These are phyloP conservation scores for Hsuehochloa calcarea DNA, from an alignment of 176 grass and related monocot genomes.

Conservation along the genomic window DNA sequence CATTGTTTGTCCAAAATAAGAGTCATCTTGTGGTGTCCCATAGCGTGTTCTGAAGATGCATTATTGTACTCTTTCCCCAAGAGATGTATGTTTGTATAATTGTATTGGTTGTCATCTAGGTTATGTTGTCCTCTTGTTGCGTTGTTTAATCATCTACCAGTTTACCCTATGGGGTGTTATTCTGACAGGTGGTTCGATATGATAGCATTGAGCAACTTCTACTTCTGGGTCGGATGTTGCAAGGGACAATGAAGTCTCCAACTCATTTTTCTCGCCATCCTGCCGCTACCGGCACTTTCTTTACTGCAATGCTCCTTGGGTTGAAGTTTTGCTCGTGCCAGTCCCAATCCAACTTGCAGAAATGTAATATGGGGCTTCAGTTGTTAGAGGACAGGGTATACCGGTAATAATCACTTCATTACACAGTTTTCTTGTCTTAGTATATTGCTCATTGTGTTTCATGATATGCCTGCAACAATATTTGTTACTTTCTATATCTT, in stretches of 20 bases:
- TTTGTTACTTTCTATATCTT: conserved; percentile 9
- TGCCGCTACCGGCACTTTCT: conserved; percentile 88
- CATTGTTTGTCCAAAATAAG: neutral
- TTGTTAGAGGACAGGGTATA: conserved; percentile 94
- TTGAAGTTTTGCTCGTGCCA: conserved; percentile 95
- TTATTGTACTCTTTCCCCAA: neutral
- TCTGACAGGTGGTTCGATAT: conserved; percentile 80
- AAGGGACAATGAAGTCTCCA: conserved; percentile 97
- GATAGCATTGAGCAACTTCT: conserved; percentile 98
- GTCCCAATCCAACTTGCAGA: conserved; percentile 76
- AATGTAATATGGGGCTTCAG: conserved; percentile 87
- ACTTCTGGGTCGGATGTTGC: conserved; percentile 88
- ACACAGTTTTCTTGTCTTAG: conserved; percentile 19
- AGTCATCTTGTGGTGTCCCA: neutral
- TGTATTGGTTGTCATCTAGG: neutral
- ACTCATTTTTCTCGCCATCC: conserved; percentile 92
- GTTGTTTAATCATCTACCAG: neutral
- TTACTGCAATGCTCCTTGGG: conserved; percentile 92
- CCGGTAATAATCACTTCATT: conserved; percentile 55
- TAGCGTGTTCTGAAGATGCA: conserved; percentile 11
- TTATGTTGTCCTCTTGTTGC: conserved; percentile 1
- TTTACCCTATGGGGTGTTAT: conserved; percentile 15
- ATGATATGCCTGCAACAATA: conserved; percentile 2
- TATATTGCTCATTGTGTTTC: conserved; percentile 20
- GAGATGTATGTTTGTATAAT: neutral